A percentile compares a stretch with the other conserved stretches of the same genome.
Evolutionary conservation across 352 stramenopile genomes (phyloP).

Genomic region (Phytophthora nicotianae): DNA sequence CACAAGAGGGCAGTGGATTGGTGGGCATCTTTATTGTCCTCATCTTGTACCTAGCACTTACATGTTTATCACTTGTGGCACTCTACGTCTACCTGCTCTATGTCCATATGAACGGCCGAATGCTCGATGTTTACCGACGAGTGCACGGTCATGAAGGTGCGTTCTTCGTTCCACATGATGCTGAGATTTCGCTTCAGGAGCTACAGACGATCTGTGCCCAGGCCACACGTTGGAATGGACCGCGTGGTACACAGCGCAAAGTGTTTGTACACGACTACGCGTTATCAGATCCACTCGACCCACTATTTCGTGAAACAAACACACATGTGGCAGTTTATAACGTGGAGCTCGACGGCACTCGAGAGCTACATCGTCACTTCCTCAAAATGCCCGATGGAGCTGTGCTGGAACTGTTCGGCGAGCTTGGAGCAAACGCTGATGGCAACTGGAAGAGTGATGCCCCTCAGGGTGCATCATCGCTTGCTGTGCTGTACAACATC

Average conservation of each 20-base stretch:
- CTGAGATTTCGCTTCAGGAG: conserved; percentile 81
- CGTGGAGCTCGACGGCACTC: conserved; percentile 53
- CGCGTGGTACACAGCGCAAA: conserved; percentile 62
- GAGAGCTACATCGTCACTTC: conserved; percentile 87
- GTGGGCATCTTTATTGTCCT: conserved; percentile 79
- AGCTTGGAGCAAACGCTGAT: conserved; percentile 42
- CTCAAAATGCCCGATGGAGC: conserved; percentile 82
- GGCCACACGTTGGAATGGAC: conserved; percentile 68
- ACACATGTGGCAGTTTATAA: conserved; percentile 87
- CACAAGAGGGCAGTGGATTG: conserved; percentile 75
- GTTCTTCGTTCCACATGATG: conserved; percentile 91
- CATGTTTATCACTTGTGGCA: conserved; percentile 52
- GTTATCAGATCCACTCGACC: conserved; percentile 72
- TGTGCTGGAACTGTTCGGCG: conserved; percentile 88
- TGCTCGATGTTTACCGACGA: conserved; percentile 88
- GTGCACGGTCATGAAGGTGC: conserved; percentile 69
- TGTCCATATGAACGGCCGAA: conserved; percentile 90
- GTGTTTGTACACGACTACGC: conserved; percentile 87
- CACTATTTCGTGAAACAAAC: conserved; percentile 65
- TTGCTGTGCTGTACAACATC: conserved; percentile 61
- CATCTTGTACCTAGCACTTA: conserved; percentile 76
- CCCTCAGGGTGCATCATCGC: conserved; percentile 32
- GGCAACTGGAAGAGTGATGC: conserved; percentile 50
- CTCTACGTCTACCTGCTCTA: conserved; percentile 86
- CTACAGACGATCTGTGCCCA: conserved; percentile 67